A percentile compares a stretch with the other conserved stretches of the same genome.
Conservation (phyloP, 108 stramenopile species). For the Fragilaria radians region DNA sequence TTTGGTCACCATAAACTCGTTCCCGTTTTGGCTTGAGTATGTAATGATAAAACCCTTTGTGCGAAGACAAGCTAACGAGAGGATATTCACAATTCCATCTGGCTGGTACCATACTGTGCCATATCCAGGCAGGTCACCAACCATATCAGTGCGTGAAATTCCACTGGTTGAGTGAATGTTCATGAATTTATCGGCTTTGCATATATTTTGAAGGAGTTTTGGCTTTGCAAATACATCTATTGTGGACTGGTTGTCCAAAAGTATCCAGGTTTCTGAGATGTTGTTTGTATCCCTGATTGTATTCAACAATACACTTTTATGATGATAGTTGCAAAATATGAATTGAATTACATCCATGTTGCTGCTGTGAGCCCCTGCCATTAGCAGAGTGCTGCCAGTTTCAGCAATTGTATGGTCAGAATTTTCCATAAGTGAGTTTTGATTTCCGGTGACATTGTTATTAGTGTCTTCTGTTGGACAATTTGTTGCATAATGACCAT, state of each 20-base stretch:
- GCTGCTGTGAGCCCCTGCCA: neutral
- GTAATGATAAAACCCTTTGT: conserved; percentile 5
- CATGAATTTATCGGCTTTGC: too few species aligned
- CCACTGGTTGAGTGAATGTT: too few species aligned
- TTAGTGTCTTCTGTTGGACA: conserved; percentile 1
- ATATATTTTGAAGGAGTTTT: too few species aligned
- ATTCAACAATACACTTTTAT: too few species aligned
- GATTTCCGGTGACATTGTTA: neutral
- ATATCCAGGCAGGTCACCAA: too few species aligned
- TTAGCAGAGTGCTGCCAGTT: neutral
- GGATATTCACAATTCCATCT: conserved; percentile 30
- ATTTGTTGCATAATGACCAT: conserved; percentile 1
- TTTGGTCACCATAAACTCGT: neutral
- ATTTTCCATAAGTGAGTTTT: too few species aligned
- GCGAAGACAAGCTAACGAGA: conserved; percentile 15
- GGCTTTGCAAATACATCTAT: too few species aligned
- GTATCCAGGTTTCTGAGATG: too few species aligned
- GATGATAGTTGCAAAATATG: too few species aligned
- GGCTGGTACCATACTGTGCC: conserved; percentile 37
- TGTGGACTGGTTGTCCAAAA: too few species aligned
- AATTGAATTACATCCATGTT: neutral
- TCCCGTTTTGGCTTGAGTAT: conserved; percentile 13
- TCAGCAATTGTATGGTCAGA: neutral
- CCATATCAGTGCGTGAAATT: too few species aligned
- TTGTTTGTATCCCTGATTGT: too few species aligned